These are phyloP conservation scores for Trichoderma guizhouense DNA, from an alignment of 2,329 filamentous ascomycete genomes.

Conservation along the genomic window DNA sequence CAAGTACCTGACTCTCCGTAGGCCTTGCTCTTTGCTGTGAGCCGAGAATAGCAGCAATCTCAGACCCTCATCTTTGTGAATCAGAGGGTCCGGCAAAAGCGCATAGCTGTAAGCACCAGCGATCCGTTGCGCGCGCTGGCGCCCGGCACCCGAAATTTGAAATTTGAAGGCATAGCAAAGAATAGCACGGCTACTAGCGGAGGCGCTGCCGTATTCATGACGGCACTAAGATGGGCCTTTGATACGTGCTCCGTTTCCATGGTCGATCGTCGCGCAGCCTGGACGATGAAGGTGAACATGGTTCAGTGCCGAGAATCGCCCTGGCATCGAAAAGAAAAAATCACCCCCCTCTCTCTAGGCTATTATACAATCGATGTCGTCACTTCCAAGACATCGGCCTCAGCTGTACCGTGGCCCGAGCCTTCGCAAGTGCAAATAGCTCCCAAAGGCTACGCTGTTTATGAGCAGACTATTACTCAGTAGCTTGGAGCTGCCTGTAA, in stretches of 20 bases:
- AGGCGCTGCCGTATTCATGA: neutral
- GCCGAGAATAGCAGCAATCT: slow-evolving; percentile 16
- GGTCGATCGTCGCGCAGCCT: neutral
- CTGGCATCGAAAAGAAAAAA: neutral
- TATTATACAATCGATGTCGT: slow-evolving; percentile 1
- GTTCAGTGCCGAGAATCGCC: neutral
- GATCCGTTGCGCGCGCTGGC: slow-evolving; percentile 12
- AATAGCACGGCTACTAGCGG: neutral
- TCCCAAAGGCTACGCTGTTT: neutral
- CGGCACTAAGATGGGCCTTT: neutral
- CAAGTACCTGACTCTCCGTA: neutral
- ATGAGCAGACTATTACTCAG: neutral
- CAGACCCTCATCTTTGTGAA: neutral
- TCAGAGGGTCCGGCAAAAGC: neutral
- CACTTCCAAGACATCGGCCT: slow-evolving; percentile 8
- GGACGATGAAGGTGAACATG: neutral
- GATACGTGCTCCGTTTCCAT: neutral
- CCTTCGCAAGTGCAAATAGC: neutral
- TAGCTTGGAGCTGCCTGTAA: neutral
- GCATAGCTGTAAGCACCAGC: slow-evolving; percentile 1
- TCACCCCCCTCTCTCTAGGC: neutral
- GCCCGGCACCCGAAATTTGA: neutral
- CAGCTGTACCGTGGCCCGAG: neutral
- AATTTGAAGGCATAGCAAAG: neutral
- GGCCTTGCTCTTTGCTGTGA: neutral